phyloP scores from a whole-genome alignment of 2,329 filamentous ascomycete species.

The Fusarium heterosporum region DNA sequence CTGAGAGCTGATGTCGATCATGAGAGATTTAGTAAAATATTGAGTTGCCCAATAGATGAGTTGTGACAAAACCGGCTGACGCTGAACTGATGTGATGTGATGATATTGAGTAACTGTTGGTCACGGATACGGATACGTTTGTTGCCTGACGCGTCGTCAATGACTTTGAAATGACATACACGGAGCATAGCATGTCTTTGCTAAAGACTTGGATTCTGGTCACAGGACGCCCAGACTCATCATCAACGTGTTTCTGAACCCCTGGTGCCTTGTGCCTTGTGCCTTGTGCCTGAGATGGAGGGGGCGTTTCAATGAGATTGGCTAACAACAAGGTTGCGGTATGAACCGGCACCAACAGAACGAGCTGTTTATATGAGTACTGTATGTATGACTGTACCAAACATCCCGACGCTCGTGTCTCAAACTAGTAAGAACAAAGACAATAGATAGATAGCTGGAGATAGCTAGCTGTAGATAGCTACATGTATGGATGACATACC shows the following conservation, averaged over 20 bases:
- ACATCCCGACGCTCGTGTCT: conserved; percentile 30
- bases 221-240: conserved; percentile 18
- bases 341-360: conserved; percentile 27
- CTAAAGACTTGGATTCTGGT: background rate
- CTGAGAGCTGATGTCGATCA: conserved; percentile 6
- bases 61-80: conserved; percentile 7
- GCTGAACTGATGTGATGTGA: conserved; percentile 19
- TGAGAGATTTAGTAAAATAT: background rate
- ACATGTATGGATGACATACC: conserved; percentile 31
- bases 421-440: conserved; percentile 21
- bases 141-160: conserved; percentile 23
- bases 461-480: no score
- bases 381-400: conserved; percentile 24
- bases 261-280: conserved; percentile 36
- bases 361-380: background rate
- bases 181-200: no score
- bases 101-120: background rate
- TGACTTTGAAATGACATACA: conserved; percentile 12
- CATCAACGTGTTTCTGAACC: conserved; percentile 18
- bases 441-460: background rate
- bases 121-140: conserved; percentile 34
- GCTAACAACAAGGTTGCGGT: conserved; percentile 30
- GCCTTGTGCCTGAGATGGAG: conserved; percentile 29
- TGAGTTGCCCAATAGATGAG: conserved; percentile 7
- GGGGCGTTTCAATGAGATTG: conserved; percentile 14